Evolutionary conservation across 805 yeast genomes (phyloP).

Genomic region (Pichia membranifaciens): DNA sequence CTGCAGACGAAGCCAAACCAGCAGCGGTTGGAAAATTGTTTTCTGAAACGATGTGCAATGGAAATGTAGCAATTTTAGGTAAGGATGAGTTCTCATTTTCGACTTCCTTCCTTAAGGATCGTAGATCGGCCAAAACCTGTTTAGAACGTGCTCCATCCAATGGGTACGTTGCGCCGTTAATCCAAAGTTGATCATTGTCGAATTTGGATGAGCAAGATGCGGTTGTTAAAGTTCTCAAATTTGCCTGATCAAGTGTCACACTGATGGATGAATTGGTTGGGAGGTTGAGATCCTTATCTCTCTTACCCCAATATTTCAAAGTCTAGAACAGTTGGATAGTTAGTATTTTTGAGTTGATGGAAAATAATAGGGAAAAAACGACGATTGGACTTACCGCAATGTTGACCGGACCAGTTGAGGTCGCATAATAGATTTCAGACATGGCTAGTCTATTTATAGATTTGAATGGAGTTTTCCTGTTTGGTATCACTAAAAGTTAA

Average conservation of each 20-base stretch:
- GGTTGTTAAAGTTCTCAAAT: constrained; percentile 86
- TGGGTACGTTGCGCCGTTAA: constrained; percentile 80
- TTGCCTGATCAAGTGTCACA: constrained; percentile 87
- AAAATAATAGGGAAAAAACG: no score
- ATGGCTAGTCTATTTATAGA: no score
- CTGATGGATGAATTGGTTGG: constrained; percentile 97
- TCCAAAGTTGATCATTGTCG: constrained; percentile 64
- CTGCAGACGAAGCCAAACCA: constrained; percentile 96
- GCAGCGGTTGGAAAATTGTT: constrained; percentile 99
- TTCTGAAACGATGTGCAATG: constrained; percentile 78
- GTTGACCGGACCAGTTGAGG: constrained; percentile 95
- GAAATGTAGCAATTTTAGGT: constrained; percentile 58
- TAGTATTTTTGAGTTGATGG: no score
- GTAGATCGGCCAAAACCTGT: constrained; percentile 72
- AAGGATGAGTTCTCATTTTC: constrained; percentile 51
- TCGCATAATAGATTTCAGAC: constrained; percentile 51
- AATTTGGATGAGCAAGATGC: constrained; percentile 62
- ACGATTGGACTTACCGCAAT: constrained; percentile 49
- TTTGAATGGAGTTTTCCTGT: no score
- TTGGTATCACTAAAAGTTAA: no score
- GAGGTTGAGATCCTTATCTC: constrained; percentile 79
- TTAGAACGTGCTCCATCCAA: constrained; percentile 56
- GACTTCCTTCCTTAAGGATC: constrained; percentile 54
- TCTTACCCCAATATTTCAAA: constrained; percentile 97
- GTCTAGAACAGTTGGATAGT: constrained; percentile 37